phyloP scores from a whole-genome alignment of 352 stramenopile genomes.

The Globisporangium cylindrosporum region DNA sequence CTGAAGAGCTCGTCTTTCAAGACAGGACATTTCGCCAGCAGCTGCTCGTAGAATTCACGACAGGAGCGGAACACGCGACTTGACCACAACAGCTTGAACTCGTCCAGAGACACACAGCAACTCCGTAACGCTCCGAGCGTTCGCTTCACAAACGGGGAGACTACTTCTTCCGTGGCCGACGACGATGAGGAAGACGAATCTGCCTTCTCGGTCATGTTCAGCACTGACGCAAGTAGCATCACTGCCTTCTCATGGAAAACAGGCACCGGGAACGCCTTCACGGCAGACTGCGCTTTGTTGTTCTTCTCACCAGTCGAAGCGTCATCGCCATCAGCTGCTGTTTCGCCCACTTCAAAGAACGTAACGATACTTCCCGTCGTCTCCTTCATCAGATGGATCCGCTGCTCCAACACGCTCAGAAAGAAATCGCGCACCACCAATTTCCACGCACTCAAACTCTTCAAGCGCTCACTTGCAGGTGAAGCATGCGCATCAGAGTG shows the following conservation, averaged over 20 bases:
- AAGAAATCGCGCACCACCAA: constrained; percentile 66
- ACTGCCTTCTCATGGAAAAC: constrained; percentile 64
- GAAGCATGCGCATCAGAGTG: constrained; percentile 19
- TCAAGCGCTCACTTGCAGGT: constrained; percentile 40
- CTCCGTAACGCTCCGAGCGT: constrained; percentile 43
- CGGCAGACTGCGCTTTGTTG: constrained; percentile 18
- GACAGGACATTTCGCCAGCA: constrained; percentile 42
- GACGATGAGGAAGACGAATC: constrained; percentile 16
- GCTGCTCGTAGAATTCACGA: constrained; percentile 55
- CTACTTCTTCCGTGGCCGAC: constrained; percentile 16
- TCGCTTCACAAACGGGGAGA: constrained; percentile 42
- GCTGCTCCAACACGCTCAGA: constrained; percentile 34
- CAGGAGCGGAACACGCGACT: constrained; percentile 53
- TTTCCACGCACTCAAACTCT: constrained; percentile 50
- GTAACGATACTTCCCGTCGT: constrained; percentile 28
- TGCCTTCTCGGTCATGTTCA: constrained; percentile 46
- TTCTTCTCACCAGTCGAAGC: constrained; percentile 5
- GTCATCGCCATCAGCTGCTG: constrained; percentile 23
- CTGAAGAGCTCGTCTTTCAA: constrained; percentile 26
- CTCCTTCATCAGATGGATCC: constrained; percentile 30
- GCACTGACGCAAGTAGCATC: constrained; percentile 50
- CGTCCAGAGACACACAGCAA: constrained; percentile 43
- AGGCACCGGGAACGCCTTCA: constrained; percentile 48
- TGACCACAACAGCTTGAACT: constrained; percentile 65
- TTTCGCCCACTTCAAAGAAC: constrained; percentile 31